Evolutionary conservation across 73 alveolate species (phyloP), one percentile per base, ranked within the genome.

Genomic region (Urostyla sp.): DNA sequence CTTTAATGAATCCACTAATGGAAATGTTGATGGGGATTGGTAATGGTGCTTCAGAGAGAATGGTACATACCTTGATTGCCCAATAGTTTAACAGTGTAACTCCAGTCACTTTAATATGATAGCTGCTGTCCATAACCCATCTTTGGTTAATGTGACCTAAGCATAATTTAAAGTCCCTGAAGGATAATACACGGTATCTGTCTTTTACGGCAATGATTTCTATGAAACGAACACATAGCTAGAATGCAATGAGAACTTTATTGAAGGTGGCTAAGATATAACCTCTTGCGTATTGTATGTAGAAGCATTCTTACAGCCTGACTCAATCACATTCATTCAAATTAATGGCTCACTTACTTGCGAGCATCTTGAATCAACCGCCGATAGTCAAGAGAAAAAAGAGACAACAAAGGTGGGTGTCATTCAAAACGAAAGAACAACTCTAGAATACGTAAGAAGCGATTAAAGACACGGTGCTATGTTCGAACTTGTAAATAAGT

Each of bases 1-100:
- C n/a, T 67, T 46, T 0, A 48, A 49, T 8, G 5, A 11, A 31
- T 51, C 66, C 13, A 51, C 66, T 51, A 8, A 8, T n/a, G n/a
- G 20, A n/a, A 6, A 10, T 21, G n/a, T 21, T 56, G 30, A 11
- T 56, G 67, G 16, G 27, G 21, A 10, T 1, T 57, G 84, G 84
- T 23, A 48, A 30, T 18, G 16, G 6, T 75, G 87, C 59, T 2
- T 35, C 34, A 21, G 38, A 23, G 67, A 34, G 43, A 75, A 75
- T 57, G 31, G 37, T 1, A 75, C 87, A 0, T 75, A 56, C 67
- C 21, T 56, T 28, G 87, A 75, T 38, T 75, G 87, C 59, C 87
- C 87, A 21, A 56, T 44, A 8, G n/a, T 23, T 21, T 4, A 4
- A 24, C 21, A 38, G n/a, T 32, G 16, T 13, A 4, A 52, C 3